Evolutionary conservation across 495 filamentous ascomycete species (phyloP).

Genomic region (Elasticomyces elasticus): DNA sequence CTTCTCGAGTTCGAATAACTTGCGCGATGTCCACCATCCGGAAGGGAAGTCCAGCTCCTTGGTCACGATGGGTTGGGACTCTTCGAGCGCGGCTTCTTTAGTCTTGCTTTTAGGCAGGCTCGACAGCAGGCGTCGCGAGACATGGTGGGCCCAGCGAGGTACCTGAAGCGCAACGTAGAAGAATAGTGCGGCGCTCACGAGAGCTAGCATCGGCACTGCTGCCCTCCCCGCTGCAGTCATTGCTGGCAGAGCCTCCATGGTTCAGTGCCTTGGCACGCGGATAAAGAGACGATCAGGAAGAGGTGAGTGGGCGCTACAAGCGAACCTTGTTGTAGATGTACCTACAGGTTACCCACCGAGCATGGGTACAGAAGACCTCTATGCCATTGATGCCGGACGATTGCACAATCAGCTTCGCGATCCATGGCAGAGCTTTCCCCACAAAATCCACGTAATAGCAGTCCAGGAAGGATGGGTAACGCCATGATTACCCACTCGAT

Average conservation of each 20-base stretch:
- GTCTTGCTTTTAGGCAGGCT: background rate
- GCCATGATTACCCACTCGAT: background rate
- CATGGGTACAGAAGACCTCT: no score
- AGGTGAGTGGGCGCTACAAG: no score
- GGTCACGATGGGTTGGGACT: background rate
- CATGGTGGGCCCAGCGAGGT: background rate
- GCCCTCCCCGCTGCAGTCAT: background rate
- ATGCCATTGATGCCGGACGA: background rate
- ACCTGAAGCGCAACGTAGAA: background rate
- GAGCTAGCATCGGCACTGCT: background rate
- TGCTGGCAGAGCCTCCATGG: background rate
- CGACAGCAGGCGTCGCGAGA: background rate
- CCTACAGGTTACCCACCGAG: background rate
- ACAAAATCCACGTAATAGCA: background rate
- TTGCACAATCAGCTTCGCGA: background rate
- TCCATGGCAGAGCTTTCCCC: background rate
- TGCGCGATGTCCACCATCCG: constrained; percentile 6
- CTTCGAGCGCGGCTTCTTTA: background rate
- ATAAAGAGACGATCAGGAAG: background rate
- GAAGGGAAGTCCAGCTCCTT: constrained; percentile 5
- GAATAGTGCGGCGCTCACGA: background rate
- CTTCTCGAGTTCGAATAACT: constrained; percentile 5
- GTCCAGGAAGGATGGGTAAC: no score
- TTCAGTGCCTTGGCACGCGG: background rate
- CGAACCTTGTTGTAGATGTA: background rate